These are phyloP conservation scores for Brassica nigra DNA, from an alignment of 345 rosid species.

Conservation along the genomic window DNA sequence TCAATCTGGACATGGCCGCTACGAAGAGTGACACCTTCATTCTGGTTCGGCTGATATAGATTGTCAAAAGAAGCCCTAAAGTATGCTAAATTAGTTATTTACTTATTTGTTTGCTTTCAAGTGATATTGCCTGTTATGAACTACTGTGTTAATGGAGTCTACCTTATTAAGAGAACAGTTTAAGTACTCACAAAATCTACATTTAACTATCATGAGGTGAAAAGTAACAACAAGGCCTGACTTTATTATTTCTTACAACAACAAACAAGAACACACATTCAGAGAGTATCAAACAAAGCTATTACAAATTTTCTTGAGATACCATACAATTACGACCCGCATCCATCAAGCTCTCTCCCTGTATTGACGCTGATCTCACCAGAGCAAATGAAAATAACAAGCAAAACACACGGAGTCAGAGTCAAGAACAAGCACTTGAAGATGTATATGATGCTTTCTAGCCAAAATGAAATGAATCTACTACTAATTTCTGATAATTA, in stretches of 20 bases:
- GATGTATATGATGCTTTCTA: slow-evolving; percentile 4
- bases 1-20: not conserved
- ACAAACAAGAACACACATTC: not conserved
- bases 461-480: not conserved
- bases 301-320: slow-evolving; percentile 3
- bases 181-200: not conserved
- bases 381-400: not conserved
- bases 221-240: not conserved
- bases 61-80: not conserved
- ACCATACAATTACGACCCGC: not conserved
- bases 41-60: not conserved
- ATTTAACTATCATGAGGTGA: not conserved
- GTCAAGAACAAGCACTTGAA: not conserved
- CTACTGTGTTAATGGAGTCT: not conserved
- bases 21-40: not conserved
- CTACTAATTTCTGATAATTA: not conserved
- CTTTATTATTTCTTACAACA: slow-evolving; percentile 12
- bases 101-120: not conserved
- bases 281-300: slow-evolving; percentile 3
- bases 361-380: slow-evolving; percentile 16
- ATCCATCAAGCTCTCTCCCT: slow-evolving; percentile 15
- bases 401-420: slow-evolving; percentile 6
- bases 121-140: not conserved
- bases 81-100: not conserved
- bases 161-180: not conserved